These are phyloP conservation scores for Gossypium australe DNA, from an alignment of 345 rosid genomes.

Conservation along the genomic window DNA sequence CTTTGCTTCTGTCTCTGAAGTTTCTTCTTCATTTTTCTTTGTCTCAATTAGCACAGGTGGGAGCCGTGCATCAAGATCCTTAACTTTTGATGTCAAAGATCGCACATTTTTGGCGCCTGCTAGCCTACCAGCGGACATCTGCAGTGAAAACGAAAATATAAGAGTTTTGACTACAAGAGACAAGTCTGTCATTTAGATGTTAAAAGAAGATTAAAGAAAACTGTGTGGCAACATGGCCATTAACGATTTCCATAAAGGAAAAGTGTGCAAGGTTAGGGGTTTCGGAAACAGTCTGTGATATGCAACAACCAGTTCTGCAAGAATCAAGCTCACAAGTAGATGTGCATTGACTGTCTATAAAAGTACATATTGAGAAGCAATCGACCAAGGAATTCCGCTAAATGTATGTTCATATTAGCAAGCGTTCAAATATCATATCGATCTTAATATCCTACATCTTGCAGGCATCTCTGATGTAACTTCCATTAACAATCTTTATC, in stretches of 20 bases:
- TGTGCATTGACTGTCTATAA: neutral
- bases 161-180: neutral
- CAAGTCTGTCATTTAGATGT: neutral
- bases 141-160: constrained; percentile 15
- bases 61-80: constrained; percentile 61
- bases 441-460: neutral
- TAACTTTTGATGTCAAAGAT: constrained; percentile 45
- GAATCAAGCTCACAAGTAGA: neutral
- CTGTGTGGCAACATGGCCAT: neutral
- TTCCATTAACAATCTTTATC: neutral
- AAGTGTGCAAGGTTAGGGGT: neutral
- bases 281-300: neutral
- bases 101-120: constrained; percentile 46
- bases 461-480: neutral
- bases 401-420: neutral
- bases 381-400: neutral
- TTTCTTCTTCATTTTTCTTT: constrained; percentile 2
- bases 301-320: neutral
- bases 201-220: neutral
- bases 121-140: constrained; percentile 43
- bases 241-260: neutral
- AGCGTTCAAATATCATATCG: neutral
- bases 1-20: neutral
- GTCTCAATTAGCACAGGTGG: constrained; percentile 39
- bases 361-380: neutral